Conservation (phyloP, 225 moss, liverwort and hornwort genomes). For the Sphagnum tenellum region DNA sequence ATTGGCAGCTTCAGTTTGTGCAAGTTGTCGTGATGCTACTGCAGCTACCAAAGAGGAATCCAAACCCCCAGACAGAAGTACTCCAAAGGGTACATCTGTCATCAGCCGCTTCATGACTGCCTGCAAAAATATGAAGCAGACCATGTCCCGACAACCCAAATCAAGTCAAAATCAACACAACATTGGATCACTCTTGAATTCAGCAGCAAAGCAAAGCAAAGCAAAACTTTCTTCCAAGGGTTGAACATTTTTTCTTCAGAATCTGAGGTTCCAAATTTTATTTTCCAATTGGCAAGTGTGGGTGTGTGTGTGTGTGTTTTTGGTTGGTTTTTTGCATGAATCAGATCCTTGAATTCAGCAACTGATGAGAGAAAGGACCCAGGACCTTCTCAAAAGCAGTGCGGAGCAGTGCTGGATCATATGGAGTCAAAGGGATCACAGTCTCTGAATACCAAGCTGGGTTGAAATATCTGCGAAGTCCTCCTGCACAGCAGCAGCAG, state of each 20-base stretch:
- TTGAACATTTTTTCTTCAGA: too few relatives aligned
- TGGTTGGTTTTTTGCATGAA: too few relatives aligned
- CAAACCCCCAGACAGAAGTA: constrained; percentile 75
- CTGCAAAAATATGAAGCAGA: constrained; percentile 11
- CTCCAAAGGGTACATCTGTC: constrained; percentile 88
- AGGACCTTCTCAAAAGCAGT: constrained; percentile 63
- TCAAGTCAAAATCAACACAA: too few relatives aligned
- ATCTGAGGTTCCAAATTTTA: too few relatives aligned
- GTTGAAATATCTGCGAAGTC: constrained; percentile 67
- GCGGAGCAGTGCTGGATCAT: constrained; percentile 51
- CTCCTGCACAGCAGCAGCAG: constrained; percentile 19
- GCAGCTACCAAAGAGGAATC: constrained; percentile 79
- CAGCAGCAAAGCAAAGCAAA: too few relatives aligned
- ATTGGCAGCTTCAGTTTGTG: constrained; percentile 54
- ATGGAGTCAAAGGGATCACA: constrained; percentile 50
- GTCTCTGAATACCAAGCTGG: constrained; percentile 50
- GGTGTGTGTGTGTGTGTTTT: too few relatives aligned
- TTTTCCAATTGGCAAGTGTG: too few relatives aligned
- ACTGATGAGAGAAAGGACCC: too few relatives aligned
- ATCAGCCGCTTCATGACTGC: constrained; percentile 70
- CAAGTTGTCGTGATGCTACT: constrained; percentile 63
- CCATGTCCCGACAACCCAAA: too few relatives aligned
- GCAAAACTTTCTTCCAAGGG: too few relatives aligned
- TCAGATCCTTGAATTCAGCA: too few relatives aligned
- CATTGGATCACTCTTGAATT: too few relatives aligned